Evolutionary conservation across 805 yeast genomes (phyloP).

Genomic region (Yamadazyma scolyti): DNA sequence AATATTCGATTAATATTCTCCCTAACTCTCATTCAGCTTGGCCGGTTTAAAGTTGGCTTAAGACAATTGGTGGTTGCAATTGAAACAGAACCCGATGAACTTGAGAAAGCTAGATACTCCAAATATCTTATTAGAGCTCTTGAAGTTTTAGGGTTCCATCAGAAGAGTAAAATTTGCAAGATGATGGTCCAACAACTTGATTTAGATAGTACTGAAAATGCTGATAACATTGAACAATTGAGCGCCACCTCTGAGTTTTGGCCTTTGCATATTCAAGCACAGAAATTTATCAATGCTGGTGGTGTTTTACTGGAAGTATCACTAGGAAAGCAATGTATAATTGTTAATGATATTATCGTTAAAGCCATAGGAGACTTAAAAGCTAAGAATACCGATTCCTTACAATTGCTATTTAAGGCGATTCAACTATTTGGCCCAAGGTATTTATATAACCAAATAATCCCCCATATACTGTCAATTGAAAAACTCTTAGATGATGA

Average conservation of each 20-base stretch:
- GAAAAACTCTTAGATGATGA: constrained; percentile 7
- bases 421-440: constrained; percentile 5
- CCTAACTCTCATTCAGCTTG: constrained; percentile 18
- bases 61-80: constrained; percentile 22
- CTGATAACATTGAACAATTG: too few species aligned
- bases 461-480: background rate
- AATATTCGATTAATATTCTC: constrained; percentile 15
- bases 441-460: constrained; percentile 2
- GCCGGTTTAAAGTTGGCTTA: constrained; percentile 19
- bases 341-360: constrained; percentile 4
- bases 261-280: constrained; percentile 21
- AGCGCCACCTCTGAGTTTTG: too few species aligned
- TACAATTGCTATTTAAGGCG: constrained; percentile 3
- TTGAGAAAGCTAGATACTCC: constrained; percentile 11
- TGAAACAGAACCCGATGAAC: constrained; percentile 16
- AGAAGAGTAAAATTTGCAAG: too few species aligned
- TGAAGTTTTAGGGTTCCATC: constrained; percentile 5
- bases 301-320: constrained; percentile 16
- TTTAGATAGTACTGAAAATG: too few species aligned
- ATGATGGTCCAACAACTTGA: too few species aligned
- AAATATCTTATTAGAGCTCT: constrained; percentile 15
- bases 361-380: constrained; percentile 3
- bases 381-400: constrained; percentile 1
- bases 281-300: constrained; percentile 9
- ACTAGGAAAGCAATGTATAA: constrained; percentile 15